Conservation (phyloP, 2,329 filamentous ascomycete species). For the Fusarium sp. region DNA sequence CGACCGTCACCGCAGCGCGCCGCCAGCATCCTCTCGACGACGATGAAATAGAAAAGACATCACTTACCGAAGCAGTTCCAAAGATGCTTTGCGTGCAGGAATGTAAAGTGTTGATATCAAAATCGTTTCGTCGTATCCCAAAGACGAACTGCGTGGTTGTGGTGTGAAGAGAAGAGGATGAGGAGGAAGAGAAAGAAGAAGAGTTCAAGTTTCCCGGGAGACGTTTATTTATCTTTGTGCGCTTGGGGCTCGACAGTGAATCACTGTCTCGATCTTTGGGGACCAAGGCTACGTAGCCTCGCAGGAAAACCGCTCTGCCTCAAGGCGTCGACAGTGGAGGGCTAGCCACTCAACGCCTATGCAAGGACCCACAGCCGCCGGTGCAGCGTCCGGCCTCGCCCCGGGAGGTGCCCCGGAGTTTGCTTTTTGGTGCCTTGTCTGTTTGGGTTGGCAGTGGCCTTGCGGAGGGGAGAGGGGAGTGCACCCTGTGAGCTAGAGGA, state of each 20-base stretch:
- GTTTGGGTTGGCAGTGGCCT: neutral
- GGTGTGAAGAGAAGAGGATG: neutral
- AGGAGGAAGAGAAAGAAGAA: neutral
- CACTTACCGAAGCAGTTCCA: neutral
- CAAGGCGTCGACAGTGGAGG: neutral
- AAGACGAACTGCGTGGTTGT: neutral
- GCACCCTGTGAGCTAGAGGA: neutral
- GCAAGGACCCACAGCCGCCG: neutral
- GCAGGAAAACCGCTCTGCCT: neutral
- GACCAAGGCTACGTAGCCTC: neutral
- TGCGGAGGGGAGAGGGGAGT: neutral
- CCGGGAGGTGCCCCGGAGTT: neutral
- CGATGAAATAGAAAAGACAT: neutral
- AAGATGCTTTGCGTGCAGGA: neutral
- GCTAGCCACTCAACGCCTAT: neutral
- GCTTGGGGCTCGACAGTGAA: neutral
- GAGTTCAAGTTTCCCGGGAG: neutral
- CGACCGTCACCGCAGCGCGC: neutral
- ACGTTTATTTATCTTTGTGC: neutral
- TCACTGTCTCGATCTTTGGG: neutral
- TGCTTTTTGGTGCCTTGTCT: neutral
- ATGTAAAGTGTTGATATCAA: neutral
- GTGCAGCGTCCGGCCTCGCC: neutral
- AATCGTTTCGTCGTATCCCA: neutral
- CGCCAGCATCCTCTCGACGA: neutral